Percentiles rank a stretch among this genome's conserved stretches.
Conservation (phyloP, 2,329 filamentous ascomycete species). For the Podosphaera leucotricha region DNA sequence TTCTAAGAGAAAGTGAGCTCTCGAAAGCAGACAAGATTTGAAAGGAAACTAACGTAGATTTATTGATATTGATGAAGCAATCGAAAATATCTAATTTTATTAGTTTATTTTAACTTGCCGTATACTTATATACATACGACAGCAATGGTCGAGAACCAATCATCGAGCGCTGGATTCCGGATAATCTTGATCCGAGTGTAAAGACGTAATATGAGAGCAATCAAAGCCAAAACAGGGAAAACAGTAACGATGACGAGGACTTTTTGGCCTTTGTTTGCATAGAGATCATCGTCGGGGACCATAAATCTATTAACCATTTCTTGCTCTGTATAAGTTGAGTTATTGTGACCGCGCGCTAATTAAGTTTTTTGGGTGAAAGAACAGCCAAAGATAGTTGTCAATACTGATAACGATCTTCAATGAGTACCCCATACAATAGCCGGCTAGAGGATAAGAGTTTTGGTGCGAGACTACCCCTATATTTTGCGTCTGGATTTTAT, state of each 20-base stretch:
- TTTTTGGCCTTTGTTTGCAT: constrained; percentile 1
- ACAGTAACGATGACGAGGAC: constrained; percentile 1
- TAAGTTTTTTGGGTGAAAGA: too few species aligned
- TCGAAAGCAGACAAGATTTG: neutral
- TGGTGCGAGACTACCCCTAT: too few species aligned
- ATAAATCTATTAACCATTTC: neutral
- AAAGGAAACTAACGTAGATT: neutral
- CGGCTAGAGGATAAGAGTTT: too few species aligned
- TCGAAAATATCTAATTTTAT: constrained; percentile 1
- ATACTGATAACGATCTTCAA: too few species aligned
- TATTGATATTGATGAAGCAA: constrained; percentile 1
- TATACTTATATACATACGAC: neutral
- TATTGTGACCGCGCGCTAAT: too few species aligned
- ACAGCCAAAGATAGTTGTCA: too few species aligned
- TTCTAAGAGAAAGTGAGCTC: neutral
- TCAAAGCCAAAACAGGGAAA: constrained; percentile 1
- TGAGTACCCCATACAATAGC: too few species aligned
- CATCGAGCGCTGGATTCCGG: constrained; percentile 1
- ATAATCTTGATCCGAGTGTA: constrained; percentile 2
- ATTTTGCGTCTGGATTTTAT: too few species aligned
- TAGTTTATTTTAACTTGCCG: neutral
- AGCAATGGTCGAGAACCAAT: neutral
- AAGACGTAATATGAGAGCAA: constrained; percentile 1
- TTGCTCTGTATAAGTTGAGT: too few species aligned
- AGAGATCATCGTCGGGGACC: neutral